Conservation (phyloP, 768 basidiomycete genomes). For the Suillus discolor region DNA sequence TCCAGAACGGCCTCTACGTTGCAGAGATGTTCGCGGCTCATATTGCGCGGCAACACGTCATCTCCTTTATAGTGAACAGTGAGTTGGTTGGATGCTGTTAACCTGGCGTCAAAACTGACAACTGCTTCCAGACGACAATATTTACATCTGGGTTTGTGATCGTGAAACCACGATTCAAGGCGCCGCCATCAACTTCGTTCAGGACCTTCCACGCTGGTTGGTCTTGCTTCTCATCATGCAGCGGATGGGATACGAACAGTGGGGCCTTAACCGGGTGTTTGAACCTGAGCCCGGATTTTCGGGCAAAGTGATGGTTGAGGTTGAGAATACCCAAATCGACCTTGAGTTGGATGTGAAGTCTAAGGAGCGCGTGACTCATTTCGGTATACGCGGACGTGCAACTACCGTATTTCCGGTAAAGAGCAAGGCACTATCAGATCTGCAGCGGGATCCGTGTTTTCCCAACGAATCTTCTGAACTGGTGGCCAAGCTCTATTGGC, state of each 20-base stretch:
- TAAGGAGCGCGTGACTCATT: slow-evolving; percentile 6
- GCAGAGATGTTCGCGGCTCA: slow-evolving; percentile 10
- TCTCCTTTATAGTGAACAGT: neutral
- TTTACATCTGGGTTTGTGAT: slow-evolving; percentile 9
- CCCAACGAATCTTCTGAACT: neutral
- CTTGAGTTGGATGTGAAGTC: neutral
- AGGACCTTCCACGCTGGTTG: slow-evolving; percentile 15
- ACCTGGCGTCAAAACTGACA: neutral
- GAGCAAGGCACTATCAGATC: neutral
- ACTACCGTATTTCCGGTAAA: slow-evolving; percentile 10
- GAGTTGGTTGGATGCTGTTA: neutral
- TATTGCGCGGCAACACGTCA: neutral
- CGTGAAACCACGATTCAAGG: slow-evolving; percentile 7
- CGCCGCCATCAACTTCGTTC: slow-evolving; percentile 14
- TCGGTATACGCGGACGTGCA: slow-evolving; percentile 9
- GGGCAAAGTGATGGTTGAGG: neutral
- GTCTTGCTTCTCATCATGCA: slow-evolving; percentile 15
- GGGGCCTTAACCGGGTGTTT: slow-evolving; percentile 12
- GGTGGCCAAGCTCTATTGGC: neutral
- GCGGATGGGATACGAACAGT: slow-evolving; percentile 11
- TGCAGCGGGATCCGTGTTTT: neutral
- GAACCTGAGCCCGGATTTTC: neutral
- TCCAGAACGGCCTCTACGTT: slow-evolving; percentile 5
- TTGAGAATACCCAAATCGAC: neutral
- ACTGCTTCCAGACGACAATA: neutral